These are phyloP conservation scores for Penicillium crystallinum DNA, from an alignment of 495 filamentous ascomycete genomes.

Conservation along the genomic window DNA sequence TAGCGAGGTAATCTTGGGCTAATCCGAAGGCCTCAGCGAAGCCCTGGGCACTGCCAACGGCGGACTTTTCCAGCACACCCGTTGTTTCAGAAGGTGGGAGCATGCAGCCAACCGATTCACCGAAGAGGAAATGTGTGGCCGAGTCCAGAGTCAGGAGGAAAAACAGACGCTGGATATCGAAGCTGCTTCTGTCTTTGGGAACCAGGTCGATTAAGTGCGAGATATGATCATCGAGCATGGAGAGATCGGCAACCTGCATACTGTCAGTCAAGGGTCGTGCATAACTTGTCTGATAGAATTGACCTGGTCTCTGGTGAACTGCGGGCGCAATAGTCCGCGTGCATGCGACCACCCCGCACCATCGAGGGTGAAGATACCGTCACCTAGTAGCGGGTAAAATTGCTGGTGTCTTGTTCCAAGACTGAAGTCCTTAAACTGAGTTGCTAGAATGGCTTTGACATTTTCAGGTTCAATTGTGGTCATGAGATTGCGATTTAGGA, in stretches of 20 bases:
- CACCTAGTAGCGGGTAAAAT: slow-evolving; percentile 50
- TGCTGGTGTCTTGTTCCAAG: slow-evolving; percentile 41
- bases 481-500: slow-evolving; percentile 28
- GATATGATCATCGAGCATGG: slow-evolving; percentile 54
- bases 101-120: slow-evolving; percentile 48
- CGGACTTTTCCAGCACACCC: slow-evolving; percentile 26
- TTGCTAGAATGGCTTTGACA: slow-evolving; percentile 77
- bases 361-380: slow-evolving; percentile 67
- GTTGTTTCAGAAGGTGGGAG: slow-evolving; percentile 11
- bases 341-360: slow-evolving; percentile 61
- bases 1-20: slow-evolving; percentile 36
- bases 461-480: slow-evolving; percentile 75
- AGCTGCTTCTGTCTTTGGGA: slow-evolving; percentile 41
- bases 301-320: slow-evolving; percentile 49
- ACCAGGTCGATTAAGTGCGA: slow-evolving; percentile 45
- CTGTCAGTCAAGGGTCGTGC: not conserved
- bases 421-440: slow-evolving; percentile 68
- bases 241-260: slow-evolving; percentile 35
- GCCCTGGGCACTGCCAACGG: slow-evolving; percentile 33
- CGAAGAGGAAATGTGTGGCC: slow-evolving; percentile 64
- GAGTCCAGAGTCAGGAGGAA: slow-evolving; percentile 60
- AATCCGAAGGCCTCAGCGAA: slow-evolving; percentile 45
- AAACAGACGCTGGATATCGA: slow-evolving; percentile 59
- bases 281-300: not conserved
- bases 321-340: slow-evolving; percentile 48